Evolutionary conservation across 2,329 filamentous ascomycete genomes (phyloP), one percentile per base, ranked within the genome.

Genomic region (Penicillium rolfsii): DNA sequence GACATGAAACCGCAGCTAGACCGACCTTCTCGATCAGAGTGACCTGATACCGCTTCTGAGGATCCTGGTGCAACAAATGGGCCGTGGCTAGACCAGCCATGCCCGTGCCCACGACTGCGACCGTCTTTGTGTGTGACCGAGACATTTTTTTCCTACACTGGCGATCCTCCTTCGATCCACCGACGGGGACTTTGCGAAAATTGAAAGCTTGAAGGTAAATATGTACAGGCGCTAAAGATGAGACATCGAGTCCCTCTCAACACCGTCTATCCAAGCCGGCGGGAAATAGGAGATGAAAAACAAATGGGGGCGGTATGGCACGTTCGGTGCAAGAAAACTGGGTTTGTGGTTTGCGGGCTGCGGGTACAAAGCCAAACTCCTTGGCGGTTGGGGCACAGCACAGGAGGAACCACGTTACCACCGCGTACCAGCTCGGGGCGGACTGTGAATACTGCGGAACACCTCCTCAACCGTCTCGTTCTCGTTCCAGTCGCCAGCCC

Each of bases 21-120:
- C 69, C 30, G 73, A 82, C 81, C 65, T 74, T 78, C 68, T 83
- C 81, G 46, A 82, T 79, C 6, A 83, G 61, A 52, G 74, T 73
- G 28, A 83, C 80, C 11, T 73, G 63, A 64, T 78, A 84, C 54
- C 80, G 73, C 14, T 73, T 63, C 59, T 72, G 60, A 1, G 59
- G 57, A 68, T 83, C 81, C 38, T 73, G 71, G 43, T 74, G 69
- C 24, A 83, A 73, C 30, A 83, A 70, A 66, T 81, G 78, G 16
- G 80, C 81, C 8, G 75, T 77, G n/a, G 78, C 76, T 55, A 83
- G 70, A 12, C 82, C 81, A 4, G 82, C 81, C 74, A 84, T 79
- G 16, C 82, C 81, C 1, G 80, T 80, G 55, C 82, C 81, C 30
- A 84, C 71, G 36, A 84, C 71, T 45, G 80, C 81, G 28, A 83